Base-by-base conservation (phyloP, 106 monocot species). In the Allium sativum region DNA sequence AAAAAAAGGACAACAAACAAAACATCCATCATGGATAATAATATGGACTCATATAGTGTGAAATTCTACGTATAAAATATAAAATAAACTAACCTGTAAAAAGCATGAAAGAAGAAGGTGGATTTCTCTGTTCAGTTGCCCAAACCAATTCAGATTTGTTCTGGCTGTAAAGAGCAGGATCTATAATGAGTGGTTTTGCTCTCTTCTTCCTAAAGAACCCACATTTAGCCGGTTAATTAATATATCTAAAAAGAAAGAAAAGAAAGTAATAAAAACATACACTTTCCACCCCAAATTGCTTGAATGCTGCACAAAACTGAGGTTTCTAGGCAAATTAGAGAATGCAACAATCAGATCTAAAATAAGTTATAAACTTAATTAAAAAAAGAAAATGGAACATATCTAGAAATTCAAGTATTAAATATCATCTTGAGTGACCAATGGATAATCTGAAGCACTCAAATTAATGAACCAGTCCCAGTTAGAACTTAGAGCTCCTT, bases 381-480 rank as follows among this genome's bases (percentile, higher is more conserved):
- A 12, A 43, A 61, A 41, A 16, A 42, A n/a, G 55, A 19, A 18
- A 15, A n/a, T 47, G n/a, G 18, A 54, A 7, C 18, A 6, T 12
- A 54, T n/a, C 6, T 54, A n/a, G 13, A 54, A 54, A 17, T 83
- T 87, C 66, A 56, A 51, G 81, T 79, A 79, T n/a, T n/a, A n/a
- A n/a, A n/a, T n/a, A 89, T 85, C 93, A 76, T 93, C 93, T 75
- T 93, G 93, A 18, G 93, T 93, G 54, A 89, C 72, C 58, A 93
- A 44, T 47, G 93, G 93, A 52, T 93, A 93, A 65, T 93, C 93
- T 0, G 93, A 84, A 21, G 85, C 93, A 42, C 93, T 93, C 71
- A 93, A 79, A 57, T 93, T 93, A 21, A 93, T 83, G 76, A 93
- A 93, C 93, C 93, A 93, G 45, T 93, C 93, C 93, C 93, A 93